Evolutionary conservation across 2,329 filamentous ascomycete genomes (phyloP).

Genomic region (Coleophoma eucalyptorum): DNA sequence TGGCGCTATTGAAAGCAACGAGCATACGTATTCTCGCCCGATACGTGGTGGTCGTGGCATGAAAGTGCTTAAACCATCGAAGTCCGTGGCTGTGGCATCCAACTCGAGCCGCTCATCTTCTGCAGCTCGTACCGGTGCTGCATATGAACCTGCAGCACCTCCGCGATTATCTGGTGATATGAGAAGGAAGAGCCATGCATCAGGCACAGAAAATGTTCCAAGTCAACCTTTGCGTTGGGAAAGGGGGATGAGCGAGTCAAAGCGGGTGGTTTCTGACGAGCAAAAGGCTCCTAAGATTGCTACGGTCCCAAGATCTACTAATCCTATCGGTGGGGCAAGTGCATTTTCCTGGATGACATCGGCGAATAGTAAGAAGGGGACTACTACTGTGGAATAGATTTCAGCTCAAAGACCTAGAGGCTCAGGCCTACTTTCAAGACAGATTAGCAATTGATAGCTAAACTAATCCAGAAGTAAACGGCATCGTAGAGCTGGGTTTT

Average conservation of each 20-base stretch:
- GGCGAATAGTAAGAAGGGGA: conserved; percentile 36
- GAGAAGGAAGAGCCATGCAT: conserved; percentile 49
- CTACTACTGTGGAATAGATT: conserved; percentile 10
- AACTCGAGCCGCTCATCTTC: conserved; percentile 25
- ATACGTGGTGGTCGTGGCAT: conserved; percentile 66
- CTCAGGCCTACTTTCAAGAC: not conserved
- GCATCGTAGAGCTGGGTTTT: too few relatives aligned
- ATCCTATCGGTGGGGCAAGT: conserved; percentile 87
- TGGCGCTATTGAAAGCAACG: conserved; percentile 11
- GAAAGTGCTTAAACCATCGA: conserved; percentile 84
- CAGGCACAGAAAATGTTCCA: conserved; percentile 20
- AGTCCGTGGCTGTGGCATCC: conserved; percentile 52
- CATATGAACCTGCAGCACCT: conserved; percentile 46
- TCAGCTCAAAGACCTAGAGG: not conserved
- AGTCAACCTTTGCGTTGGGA: not conserved
- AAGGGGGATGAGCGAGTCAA: conserved; percentile 37
- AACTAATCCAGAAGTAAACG: too few relatives aligned
- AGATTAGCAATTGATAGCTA: too few relatives aligned
- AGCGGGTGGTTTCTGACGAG: conserved; percentile 37
- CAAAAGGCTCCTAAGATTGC: conserved; percentile 22
- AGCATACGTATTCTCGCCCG: conserved; percentile 61
- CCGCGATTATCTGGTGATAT: conserved; percentile 41
- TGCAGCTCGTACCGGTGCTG: conserved; percentile 43
- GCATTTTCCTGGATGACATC: conserved; percentile 90
- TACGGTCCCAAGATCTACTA: conserved; percentile 54